Conservation (phyloP, 495 filamentous ascomycete genomes). For the Immersiella caudata region DNA sequence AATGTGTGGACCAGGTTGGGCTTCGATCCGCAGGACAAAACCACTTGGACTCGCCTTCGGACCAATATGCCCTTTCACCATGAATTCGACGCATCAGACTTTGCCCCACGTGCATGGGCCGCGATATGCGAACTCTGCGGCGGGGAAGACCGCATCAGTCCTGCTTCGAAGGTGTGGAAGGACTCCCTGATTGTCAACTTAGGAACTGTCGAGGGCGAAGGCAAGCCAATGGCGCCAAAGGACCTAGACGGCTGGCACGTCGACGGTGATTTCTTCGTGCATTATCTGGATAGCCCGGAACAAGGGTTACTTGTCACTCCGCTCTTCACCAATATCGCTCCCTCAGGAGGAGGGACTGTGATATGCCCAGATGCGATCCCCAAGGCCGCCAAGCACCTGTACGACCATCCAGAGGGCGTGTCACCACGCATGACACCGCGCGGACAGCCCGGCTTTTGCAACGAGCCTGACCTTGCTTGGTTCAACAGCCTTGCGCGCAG, state of each 20-base stretch:
- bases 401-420: conserved; percentile 69
- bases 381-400: conserved; percentile 60
- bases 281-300: conserved; percentile 74
- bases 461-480: conserved; percentile 52
- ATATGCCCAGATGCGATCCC: conserved; percentile 63
- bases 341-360: conserved; percentile 68
- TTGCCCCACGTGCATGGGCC: conserved; percentile 69
- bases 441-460: conserved; percentile 43
- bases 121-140: conserved; percentile 73
- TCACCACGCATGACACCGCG: conserved; percentile 66
- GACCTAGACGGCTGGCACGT: conserved; percentile 70
- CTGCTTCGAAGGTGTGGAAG: conserved; percentile 58
- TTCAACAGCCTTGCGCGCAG: conserved; percentile 55
- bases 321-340: conserved; percentile 65
- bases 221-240: conserved; percentile 49
- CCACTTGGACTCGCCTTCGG: conserved; percentile 64
- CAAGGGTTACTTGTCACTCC: conserved; percentile 73
- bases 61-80: conserved; percentile 68
- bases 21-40: conserved; percentile 65
- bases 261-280: conserved; percentile 76
- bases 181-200: conserved; percentile 77
- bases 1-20: conserved; percentile 72
- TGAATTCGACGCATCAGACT: conserved; percentile 54
- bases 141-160: conserved; percentile 60
- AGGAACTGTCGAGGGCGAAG: conserved; percentile 59